These are phyloP conservation scores for Psophocarpus tetragonolobus DNA, from an alignment of 306 rosid species.

Conservation along the genomic window DNA sequence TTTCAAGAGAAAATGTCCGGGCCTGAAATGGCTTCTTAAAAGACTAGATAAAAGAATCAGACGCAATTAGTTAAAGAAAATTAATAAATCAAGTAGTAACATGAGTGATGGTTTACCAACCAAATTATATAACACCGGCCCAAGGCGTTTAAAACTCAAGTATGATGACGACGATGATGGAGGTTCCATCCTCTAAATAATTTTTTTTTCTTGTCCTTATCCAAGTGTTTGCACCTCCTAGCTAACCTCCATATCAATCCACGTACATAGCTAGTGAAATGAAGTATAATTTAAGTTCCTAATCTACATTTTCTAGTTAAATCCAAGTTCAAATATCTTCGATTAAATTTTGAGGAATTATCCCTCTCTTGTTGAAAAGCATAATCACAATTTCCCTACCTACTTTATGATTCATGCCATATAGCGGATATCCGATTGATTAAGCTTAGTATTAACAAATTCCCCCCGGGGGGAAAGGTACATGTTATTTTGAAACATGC, in stretches of 20 bases:
- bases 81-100: not conserved
- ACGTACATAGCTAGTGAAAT: not conserved
- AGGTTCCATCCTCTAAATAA: not conserved
- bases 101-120: slow-evolving; percentile 7
- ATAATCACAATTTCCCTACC: not conserved
- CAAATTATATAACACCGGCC: slow-evolving; percentile 5
- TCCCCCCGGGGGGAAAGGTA: not conserved
- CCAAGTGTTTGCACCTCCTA: not conserved
- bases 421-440: not conserved
- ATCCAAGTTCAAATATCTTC: not conserved
- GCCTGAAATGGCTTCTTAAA: not conserved
- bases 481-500: not conserved
- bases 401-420: slow-evolving; percentile 1
- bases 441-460: not conserved
- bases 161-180: not conserved
- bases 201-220: not conserved
- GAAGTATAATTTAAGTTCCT: not conserved
- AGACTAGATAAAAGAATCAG: not conserved
- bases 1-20: not conserved
- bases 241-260: not conserved
- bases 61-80: slow-evolving; percentile 20
- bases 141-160: not conserved
- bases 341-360: not conserved
- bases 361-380: not conserved
- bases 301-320: not conserved